Evolutionary conservation across 345 rosid genomes (phyloP).

Genomic region (Garcia nutans): DNA sequence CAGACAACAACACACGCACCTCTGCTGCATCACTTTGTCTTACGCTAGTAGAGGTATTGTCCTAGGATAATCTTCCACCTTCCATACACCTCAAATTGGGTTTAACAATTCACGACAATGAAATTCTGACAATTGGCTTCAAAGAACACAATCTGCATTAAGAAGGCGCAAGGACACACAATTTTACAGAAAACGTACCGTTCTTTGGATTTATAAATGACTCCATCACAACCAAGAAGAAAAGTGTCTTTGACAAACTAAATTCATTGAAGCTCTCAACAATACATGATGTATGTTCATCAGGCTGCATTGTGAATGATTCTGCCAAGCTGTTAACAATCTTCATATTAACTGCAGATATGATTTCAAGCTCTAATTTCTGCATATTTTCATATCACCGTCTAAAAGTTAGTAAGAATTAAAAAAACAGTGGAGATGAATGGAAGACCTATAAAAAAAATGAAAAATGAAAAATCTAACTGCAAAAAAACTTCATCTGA

Average conservation of each 20-base stretch:
- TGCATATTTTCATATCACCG: conserved; percentile 41
- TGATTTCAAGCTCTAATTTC: conserved; percentile 43
- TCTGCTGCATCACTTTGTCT: not conserved
- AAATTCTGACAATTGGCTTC: not conserved
- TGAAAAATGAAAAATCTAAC: not conserved
- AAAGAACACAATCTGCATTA: not conserved
- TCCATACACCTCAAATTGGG: not conserved
- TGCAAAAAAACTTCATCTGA: not conserved
- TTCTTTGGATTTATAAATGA: conserved; percentile 38
- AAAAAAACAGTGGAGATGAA: not conserved
- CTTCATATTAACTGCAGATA: conserved; percentile 54
- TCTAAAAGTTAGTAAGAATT: conserved; percentile 14
- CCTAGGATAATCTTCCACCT: not conserved
- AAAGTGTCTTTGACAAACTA: conserved; percentile 57
- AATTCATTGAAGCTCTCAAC: conserved; percentile 43
- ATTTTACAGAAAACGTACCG: conserved; percentile 34
- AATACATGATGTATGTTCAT: conserved; percentile 57
- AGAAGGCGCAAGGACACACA: not conserved
- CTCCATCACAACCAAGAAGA: conserved; percentile 70
- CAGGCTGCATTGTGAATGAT: conserved; percentile 43
- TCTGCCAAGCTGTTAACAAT: conserved; percentile 60
- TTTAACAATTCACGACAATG: not conserved
- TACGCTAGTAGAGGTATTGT: not conserved
- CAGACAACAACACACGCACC: not conserved
- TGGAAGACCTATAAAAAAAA: not conserved